Base-by-base conservation (phyloP, 352 stramenopile genomes). In the Phytophthora sp. region DNA sequence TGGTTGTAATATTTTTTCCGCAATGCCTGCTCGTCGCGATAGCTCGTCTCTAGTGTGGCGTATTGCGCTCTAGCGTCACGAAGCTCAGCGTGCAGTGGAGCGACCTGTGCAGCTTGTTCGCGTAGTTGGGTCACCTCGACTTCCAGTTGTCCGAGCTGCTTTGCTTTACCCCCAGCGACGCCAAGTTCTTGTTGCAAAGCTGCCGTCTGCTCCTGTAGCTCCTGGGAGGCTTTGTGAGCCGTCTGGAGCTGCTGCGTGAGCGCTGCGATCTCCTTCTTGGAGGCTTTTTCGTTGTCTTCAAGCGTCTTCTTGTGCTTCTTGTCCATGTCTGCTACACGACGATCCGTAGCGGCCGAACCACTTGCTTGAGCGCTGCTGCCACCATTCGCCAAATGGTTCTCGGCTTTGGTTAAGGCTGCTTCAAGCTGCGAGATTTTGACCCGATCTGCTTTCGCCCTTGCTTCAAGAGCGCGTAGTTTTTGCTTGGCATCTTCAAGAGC, bases 1-100 rank as follows among this genome's bases (percentile, higher is more conserved):
- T 90, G 89, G 74, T 98, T 98, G 82, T 96, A 98, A 68, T 98
- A 98, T 63, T 98, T 98, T 78, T 98, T 98, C 20, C 93, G 87
- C 57, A 98, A 78, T 21, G 79, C 64, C 63, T 97, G 87, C 62
- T 98, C 91, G 55, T 97, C 89, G 20, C 81, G 85, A 72, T 96
- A 96, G 59, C 84, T 91, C 29, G 66, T 71, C 44, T 94, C 86
- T 20, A 95, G 76, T 23, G 84, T 88, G 18, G 42, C 51, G 18
- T 80, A 68, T 52, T 85, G 59, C 6, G 58, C 21, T 41, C 76
- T 75, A 4, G 71, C 63, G 20, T 55, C 52, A 5, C 51, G 57
- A 7, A 95, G 68, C 24, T 91, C 82, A 8, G 66, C 66, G 1
- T 63, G 60, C n/a, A 94, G 72, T n/a, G 74, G 38, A 4, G 74